A percentile compares a stretch with the other conserved stretches of the same genome.
Conservation (phyloP, 805 yeast genomes). For the Lachancea lanzarotensis region DNA sequence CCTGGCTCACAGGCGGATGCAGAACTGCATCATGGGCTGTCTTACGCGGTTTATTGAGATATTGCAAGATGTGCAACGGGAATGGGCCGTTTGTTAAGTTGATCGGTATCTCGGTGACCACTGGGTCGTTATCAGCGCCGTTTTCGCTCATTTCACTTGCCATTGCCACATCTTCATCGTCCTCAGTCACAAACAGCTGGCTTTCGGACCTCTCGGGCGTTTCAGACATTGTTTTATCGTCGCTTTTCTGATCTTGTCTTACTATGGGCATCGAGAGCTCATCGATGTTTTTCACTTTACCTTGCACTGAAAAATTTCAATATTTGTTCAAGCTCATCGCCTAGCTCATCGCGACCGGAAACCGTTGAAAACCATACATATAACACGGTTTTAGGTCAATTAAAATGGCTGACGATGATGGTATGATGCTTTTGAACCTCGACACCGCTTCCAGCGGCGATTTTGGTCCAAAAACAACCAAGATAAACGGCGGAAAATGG, state of each 20-base stretch:
- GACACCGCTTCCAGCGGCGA: slow-evolving; percentile 37
- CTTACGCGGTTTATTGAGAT: slow-evolving; percentile 37
- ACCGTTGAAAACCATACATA: neutral
- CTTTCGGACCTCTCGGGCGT: slow-evolving; percentile 2
- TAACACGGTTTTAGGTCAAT: neutral
- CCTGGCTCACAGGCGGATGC: slow-evolving; percentile 36
- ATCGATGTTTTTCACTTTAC: slow-evolving; percentile 1
- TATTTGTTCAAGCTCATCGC: slow-evolving; percentile 6
- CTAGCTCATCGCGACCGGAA: neutral
- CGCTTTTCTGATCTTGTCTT: neutral
- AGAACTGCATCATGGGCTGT: slow-evolving; percentile 23
- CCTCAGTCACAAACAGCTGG: slow-evolving; percentile 34
- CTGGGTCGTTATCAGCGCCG: slow-evolving; percentile 48
- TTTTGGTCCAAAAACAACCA: slow-evolving; percentile 25
- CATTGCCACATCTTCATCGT: slow-evolving; percentile 29
- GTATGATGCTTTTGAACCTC: slow-evolving; percentile 60
- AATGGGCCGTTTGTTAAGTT: slow-evolving; percentile 34
- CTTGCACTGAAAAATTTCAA: slow-evolving; percentile 12
- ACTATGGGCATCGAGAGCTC: neutral
- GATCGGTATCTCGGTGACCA: slow-evolving; percentile 56
- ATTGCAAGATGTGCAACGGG: slow-evolving; percentile 46
- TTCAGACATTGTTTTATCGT: slow-evolving; percentile 5
- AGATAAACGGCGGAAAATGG: slow-evolving; percentile 73
- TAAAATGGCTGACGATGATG: slow-evolving; percentile 31
- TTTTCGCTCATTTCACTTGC: slow-evolving; percentile 9